Evolutionary conservation across 2,329 filamentous ascomycete genomes (phyloP), one percentile per base, ranked within the genome.

Genomic region (Neofusicoccum ribis): DNA sequence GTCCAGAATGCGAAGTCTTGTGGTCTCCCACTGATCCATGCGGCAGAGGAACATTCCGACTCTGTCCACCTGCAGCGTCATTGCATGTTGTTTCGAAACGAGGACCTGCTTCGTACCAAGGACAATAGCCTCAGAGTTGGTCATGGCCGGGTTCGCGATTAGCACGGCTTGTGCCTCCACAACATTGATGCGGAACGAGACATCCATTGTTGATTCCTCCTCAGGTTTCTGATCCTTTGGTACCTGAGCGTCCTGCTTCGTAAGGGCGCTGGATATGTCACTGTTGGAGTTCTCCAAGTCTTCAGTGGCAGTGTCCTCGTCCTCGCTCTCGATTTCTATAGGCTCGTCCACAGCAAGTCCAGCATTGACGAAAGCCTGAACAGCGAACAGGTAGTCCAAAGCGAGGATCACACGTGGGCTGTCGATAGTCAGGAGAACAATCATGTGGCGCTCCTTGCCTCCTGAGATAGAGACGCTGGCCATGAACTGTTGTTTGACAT

Each of bases 31-130:
- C 68, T 89, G 91, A 77, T 99, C 96, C 95, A 99, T 99, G 12
- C 95, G 91, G 74, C 96, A 99, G 37, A 99, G 79, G 76, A 97
- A 99, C 95, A 99, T 99, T 70, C 95, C 95, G 62, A 98, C 87
- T 73, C 98, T 89, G 7, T 92, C 93, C 2, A 99, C 88, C 74
- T 99, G 94, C 73, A 99, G 85, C 0, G 95, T 97, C 70, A 96
- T 85, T 8, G 94, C 92, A 80, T 98, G 92, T 76, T 99, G 96
- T 72, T 96, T 91, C 1, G 94, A 96, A 11, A 98, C 84, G 1
- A 98, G 84, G 12, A 98, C 88, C 76, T 99, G 93, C 75, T 97
- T 96, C 2, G 93, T 96, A 56, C 93, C 92, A 27, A 99, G 83
- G 0, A 99, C 96, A 70, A 99, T 96, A 2, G 95, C 95, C 75